phyloP scores from a whole-genome alignment of 345 rosid species.

The Syzygium jambos region DNA sequence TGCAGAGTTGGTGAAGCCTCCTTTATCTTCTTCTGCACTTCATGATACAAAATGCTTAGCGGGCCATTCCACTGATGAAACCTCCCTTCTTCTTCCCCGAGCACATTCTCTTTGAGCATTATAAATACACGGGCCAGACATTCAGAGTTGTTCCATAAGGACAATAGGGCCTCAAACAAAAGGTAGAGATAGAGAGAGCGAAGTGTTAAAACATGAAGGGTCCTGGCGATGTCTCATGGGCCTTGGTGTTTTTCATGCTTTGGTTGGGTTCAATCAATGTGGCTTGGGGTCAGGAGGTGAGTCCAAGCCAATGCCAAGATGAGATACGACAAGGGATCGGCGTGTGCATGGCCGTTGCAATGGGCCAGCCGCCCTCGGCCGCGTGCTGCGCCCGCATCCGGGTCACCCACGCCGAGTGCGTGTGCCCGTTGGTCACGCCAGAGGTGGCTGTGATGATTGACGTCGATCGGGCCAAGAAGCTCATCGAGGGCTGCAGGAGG shows the following conservation, averaged over 20 bases:
- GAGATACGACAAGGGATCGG: not conserved
- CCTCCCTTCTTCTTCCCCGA: not conserved
- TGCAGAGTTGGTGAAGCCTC: conserved; percentile 1
- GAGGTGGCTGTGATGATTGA: not conserved
- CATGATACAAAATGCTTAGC: not conserved
- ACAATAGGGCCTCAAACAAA: not conserved
- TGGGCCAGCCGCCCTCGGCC: conserved; percentile 4
- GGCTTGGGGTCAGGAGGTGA: not conserved
- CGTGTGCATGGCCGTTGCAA: not conserved
- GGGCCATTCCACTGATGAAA: not conserved
- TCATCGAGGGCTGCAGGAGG: conserved; percentile 1
- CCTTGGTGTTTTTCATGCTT: not conserved
- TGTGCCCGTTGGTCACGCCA: conserved; percentile 2
- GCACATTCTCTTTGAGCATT: not conserved
- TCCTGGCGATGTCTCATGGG: not conserved
- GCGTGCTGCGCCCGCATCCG: not conserved
- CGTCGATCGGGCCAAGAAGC: not conserved
- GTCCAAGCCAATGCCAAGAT: conserved; percentile 7
- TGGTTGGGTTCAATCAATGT: not conserved
- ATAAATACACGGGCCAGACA: not conserved
- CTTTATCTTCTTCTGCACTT: not conserved
- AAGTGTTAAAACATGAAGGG: not conserved
- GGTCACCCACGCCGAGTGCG: conserved; percentile 3
- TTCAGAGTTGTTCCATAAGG: not conserved
- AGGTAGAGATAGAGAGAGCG: not conserved